Evolutionary conservation across 257 asterid species (phyloP), one percentile per base, ranked within the genome.

Genomic region (Penstemon newberryi): DNA sequence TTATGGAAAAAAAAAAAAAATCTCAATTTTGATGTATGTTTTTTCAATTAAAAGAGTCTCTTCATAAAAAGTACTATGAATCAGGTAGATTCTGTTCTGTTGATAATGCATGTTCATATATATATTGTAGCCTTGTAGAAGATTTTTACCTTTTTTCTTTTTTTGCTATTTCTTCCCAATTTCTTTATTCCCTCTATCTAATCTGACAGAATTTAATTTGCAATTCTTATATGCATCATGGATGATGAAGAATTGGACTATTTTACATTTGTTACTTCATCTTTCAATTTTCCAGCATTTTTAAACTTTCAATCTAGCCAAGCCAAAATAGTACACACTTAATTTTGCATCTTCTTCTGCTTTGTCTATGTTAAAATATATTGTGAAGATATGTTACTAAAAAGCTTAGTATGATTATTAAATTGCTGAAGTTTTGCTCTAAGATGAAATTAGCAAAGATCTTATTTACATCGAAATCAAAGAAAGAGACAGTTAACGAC

Each of bases 11-110:
- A 15, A 15, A 15, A 15, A 15, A 15, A 15, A 18, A 43, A 39
- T 19, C 56, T 65, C 44, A 69, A 75, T 55, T 46, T 68, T 60
- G 67, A 7, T 18, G 61, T 38, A 50, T 38, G 50, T 62, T 53
- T 46, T 46, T 46, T 46, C 52, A 4, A 6, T 4, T 12, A 46
- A 46, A 46, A 4, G 51, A 7, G 8, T 3, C 12, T 8, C 11
- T 46, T 46, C 9, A 46, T 46, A 9, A 46, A 9, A 46, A 12
- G 51, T 46, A 8, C 11, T 46, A 3, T 46, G 11, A 46, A 7
- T 0, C 10, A 7, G 9, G 8, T 46, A 46, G 3, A 8, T 46
- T 46, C 11, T 46, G 51, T 46, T 12, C 51, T 46, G 0, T 46
- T 6, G 9, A 2, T 46, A 3, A 46, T 46, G 51, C 51, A 46